Conservation (phyloP, 257 asterid species). For the Phtheirospermum japonicum region DNA sequence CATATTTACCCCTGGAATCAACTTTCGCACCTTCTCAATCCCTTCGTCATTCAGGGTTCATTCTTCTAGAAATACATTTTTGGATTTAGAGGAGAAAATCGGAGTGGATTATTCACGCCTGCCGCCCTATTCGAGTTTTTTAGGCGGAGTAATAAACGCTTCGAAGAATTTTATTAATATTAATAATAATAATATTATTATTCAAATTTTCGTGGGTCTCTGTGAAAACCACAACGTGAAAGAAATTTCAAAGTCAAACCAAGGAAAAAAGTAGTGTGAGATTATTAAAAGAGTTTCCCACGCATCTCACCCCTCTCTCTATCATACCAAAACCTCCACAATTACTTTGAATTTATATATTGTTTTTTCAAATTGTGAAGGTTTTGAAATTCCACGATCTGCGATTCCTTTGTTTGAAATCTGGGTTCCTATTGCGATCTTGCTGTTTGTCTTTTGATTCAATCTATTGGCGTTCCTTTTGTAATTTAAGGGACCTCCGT, state of each 20-base stretch:
- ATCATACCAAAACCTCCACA: slow-evolving; percentile 32
- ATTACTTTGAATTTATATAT: slow-evolving; percentile 14
- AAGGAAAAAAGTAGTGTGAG: slow-evolving; percentile 17
- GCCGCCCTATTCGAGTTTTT: slow-evolving; percentile 21
- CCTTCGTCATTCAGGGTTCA: too few species aligned
- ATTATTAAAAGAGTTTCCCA: slow-evolving; percentile 26
- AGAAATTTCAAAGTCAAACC: slow-evolving; percentile 47
- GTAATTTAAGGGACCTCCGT: not conserved
- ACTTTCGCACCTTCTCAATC: too few species aligned
- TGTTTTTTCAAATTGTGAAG: not conserved
- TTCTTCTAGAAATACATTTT: too few species aligned
- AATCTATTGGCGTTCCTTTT: not conserved
- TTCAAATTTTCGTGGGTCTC: slow-evolving; percentile 23
- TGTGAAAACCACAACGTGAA: slow-evolving; percentile 27
- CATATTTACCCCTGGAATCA: too few species aligned
- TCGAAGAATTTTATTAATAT: slow-evolving; percentile 15
- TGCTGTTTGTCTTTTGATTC: slow-evolving; percentile 9
- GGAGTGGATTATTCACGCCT: too few species aligned
- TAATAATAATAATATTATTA: too few species aligned
- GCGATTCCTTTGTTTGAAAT: slow-evolving; percentile 15
- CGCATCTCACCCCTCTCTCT: slow-evolving; percentile 20
- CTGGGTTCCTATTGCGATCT: slow-evolving; percentile 22
- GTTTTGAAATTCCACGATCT: slow-evolving; percentile 18
- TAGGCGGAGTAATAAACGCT: slow-evolving; percentile 1
- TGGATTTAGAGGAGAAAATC: too few species aligned